Conservation (phyloP, 306 rosid genomes). For the Castanospermum australe region DNA sequence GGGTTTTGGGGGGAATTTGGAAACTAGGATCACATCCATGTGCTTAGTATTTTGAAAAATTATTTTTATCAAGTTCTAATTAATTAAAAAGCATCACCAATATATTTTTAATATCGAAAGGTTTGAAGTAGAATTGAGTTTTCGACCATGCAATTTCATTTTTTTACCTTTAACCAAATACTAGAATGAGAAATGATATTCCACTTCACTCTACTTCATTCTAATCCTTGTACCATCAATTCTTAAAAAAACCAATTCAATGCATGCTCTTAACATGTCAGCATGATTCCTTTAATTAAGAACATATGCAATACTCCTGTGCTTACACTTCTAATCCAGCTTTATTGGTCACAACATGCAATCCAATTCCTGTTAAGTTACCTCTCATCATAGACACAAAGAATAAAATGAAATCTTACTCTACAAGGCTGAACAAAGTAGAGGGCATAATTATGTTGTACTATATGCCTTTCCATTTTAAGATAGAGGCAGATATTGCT, state of each 20-base stretch:
- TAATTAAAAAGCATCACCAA: too few relatives aligned
- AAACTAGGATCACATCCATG: too few relatives aligned
- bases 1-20: too few relatives aligned
- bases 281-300: neutral
- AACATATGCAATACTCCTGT: neutral
- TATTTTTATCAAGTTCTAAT: too few relatives aligned
- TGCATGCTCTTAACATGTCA: neutral
- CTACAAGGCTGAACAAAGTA: constrained; percentile 37
- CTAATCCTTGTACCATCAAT: neutral
- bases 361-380: neutral
- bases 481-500: constrained; percentile 18
- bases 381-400: constrained; percentile 9
- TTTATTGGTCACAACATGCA: neutral
- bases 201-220: too few relatives aligned
- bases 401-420: constrained; percentile 42
- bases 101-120: too few relatives aligned
- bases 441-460: constrained; percentile 25
- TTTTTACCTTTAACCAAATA: too few relatives aligned
- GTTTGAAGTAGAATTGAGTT: too few relatives aligned
- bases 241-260: neutral
- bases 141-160: too few relatives aligned
- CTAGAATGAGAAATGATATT: too few relatives aligned
- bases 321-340: neutral
- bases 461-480: constrained; percentile 27
- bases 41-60: too few relatives aligned